Evolutionary conservation across 2,329 filamentous ascomycete genomes (phyloP).

Genomic region (Achaetomium macrosporum): DNA sequence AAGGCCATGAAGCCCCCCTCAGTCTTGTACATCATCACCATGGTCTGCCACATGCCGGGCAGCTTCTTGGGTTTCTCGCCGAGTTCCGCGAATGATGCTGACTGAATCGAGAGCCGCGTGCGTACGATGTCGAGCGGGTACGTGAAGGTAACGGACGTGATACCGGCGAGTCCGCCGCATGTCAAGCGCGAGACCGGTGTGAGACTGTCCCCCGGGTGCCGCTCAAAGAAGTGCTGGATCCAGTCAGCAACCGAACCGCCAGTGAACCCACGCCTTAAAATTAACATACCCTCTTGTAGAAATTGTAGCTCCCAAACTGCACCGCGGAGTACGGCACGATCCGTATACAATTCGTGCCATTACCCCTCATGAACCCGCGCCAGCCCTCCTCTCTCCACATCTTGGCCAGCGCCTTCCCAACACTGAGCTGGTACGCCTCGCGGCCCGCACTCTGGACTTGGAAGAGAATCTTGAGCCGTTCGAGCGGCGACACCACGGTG

Average conservation of each 20-base stretch:
- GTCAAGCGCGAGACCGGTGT: slow-evolving; percentile 67
- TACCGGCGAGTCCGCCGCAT: slow-evolving; percentile 88
- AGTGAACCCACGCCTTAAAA: no score
- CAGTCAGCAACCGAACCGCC: neutral
- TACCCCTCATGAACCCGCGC: slow-evolving; percentile 95
- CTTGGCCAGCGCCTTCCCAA: slow-evolving; percentile 80
- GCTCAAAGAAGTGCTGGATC: slow-evolving; percentile 63
- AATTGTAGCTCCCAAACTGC: slow-evolving; percentile 96
- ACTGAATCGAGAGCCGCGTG: slow-evolving; percentile 92
- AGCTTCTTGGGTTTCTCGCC: slow-evolving; percentile 59
- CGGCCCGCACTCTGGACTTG: slow-evolving; percentile 88
- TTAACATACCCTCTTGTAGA: slow-evolving; percentile 78
- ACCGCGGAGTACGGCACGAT: slow-evolving; percentile 98
- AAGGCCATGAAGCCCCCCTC: slow-evolving; percentile 81
- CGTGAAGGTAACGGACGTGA: slow-evolving; percentile 91
- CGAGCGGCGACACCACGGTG: slow-evolving; percentile 92
- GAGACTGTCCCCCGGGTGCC: slow-evolving; percentile 66
- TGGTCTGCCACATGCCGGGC: slow-evolving; percentile 87
- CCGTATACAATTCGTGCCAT: slow-evolving; percentile 96
- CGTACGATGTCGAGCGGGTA: slow-evolving; percentile 98
- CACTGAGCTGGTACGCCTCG: slow-evolving; percentile 88
- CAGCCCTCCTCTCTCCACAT: slow-evolving; percentile 98
- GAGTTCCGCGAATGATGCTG: slow-evolving; percentile 84
- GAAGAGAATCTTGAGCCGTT: slow-evolving; percentile 95
- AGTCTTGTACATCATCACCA: slow-evolving; percentile 78